Base-by-base conservation (phyloP, 306 rosid species). In the Cucumis cinereus region DNA sequence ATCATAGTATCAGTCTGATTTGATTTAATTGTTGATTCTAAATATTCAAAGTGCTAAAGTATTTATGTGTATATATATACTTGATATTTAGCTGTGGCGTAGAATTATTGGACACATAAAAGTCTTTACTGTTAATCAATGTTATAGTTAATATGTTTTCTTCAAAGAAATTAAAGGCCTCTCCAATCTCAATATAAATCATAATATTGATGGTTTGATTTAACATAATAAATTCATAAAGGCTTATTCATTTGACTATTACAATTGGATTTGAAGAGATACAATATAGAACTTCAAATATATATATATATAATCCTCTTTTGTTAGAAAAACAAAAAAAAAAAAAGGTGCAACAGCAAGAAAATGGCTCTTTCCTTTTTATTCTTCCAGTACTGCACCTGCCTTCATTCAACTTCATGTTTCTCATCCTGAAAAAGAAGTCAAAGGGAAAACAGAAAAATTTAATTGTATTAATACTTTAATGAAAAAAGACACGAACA, bases 341-440 rank as follows among this genome's bases (percentile, higher is more conserved):
- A 3, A 52, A 17, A 52, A 16, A 1, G 41, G 5, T 6, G 11
- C 52, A 62, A 38, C 52, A 66, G 28, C 14, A 66, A 62, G 69
- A 33, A 66, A 67, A 67, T 67, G 53, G 17, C 26, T 67, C 35
- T 67, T 13, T 22, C 3, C 49, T 49, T 47, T 11, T 43, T 26
- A 28, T 59, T 57, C 41, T 47, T 23, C 24, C 22, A 41, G 19
- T 45, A 14, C 26, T 67, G 52, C 35, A 67, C 19, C 30, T 38
- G 13, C 30, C 52, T 77, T 14, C 28, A 14, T 60, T 26, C 33
- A 63, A 22, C 49, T 61, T 77, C 79, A 62, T 60, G 15, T 50
- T 20, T 61, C 73, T 77, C 79, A 61, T 61, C 61, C 79, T 77
- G 79, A n/a, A 16, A 75, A 16, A 30, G n/a, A 36, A 3, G 4